Evolutionary conservation across 768 basidiomycete species (phyloP).

Genomic region (Trametes cinnabarina): DNA sequence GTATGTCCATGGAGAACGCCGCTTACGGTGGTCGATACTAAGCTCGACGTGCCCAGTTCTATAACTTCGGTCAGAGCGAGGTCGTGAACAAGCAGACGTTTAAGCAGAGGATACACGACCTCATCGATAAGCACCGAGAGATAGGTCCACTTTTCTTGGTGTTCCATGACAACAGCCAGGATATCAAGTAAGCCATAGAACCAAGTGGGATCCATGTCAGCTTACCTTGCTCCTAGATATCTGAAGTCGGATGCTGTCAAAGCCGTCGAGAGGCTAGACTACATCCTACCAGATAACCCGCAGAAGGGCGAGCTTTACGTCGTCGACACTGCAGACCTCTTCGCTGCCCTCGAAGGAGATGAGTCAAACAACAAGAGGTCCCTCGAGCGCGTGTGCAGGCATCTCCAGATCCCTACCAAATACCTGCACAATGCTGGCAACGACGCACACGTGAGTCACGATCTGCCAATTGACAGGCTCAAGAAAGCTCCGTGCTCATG

Average conservation of each 20-base stretch:
- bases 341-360: slow-evolving; percentile 70
- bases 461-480: not conserved
- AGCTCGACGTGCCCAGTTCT: slow-evolving; percentile 44
- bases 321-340: slow-evolving; percentile 73
- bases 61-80: slow-evolving; percentile 63
- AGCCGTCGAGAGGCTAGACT: slow-evolving; percentile 51
- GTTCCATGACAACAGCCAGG: slow-evolving; percentile 76
- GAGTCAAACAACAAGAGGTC: slow-evolving; percentile 47
- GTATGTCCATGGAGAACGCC: slow-evolving; percentile 7
- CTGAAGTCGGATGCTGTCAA: slow-evolving; percentile 50
- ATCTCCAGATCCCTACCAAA: slow-evolving; percentile 55
- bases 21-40: not conserved
- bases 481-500: too few species aligned
- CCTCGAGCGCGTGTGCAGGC: slow-evolving; percentile 60
- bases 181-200: slow-evolving; percentile 59
- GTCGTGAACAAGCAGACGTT: slow-evolving; percentile 50
- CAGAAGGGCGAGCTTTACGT: slow-evolving; percentile 57
- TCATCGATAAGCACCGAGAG: slow-evolving; percentile 40
- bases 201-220: not conserved
- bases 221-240: slow-evolving; percentile 37
- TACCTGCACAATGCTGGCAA: slow-evolving; percentile 84
- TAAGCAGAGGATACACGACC: slow-evolving; percentile 47
- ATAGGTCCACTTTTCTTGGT: slow-evolving; percentile 71
- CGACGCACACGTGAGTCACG: slow-evolving; percentile 66
- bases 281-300: slow-evolving; percentile 55